Conservation (phyloP, 1,139 yeast genomes). For the Candida tunisiensis region DNA sequence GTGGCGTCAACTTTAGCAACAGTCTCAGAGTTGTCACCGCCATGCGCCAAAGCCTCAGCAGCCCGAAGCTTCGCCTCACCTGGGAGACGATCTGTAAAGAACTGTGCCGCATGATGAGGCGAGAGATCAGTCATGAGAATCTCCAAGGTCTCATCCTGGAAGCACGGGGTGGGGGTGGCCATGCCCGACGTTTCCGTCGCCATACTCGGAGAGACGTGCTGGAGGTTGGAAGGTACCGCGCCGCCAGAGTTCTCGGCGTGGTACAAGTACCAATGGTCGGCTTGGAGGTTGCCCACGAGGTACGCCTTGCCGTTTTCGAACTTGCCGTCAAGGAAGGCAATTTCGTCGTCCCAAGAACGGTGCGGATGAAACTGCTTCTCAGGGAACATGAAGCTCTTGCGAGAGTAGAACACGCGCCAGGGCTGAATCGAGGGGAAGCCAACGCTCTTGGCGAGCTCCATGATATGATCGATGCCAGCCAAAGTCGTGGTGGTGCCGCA, state of each 20-base stretch:
- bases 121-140: slow-evolving; percentile 80
- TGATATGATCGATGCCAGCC: slow-evolving; percentile 52
- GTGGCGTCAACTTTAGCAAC: slow-evolving; percentile 9
- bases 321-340: slow-evolving; percentile 37
- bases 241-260: slow-evolving; percentile 16
- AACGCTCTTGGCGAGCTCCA: slow-evolving; percentile 33
- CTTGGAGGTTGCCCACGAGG: slow-evolving; percentile 63
- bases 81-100: slow-evolving; percentile 43
- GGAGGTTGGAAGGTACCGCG: slow-evolving; percentile 4
- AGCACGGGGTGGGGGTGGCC: too few species aligned
- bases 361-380: slow-evolving; percentile 70
- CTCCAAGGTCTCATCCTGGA: slow-evolving; percentile 86
- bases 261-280: slow-evolving; percentile 86
- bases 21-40: slow-evolving; percentile 1
- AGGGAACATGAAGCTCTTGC: slow-evolving; percentile 90
- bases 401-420: slow-evolving; percentile 68
- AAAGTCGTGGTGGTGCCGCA: slow-evolving; percentile 94
- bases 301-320: slow-evolving; percentile 54
- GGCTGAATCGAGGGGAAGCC: slow-evolving; percentile 25
- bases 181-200: slow-evolving; percentile 1
- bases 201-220: neutral
- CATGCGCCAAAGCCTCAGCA: slow-evolving; percentile 13
- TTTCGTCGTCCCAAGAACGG: slow-evolving; percentile 72
- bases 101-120: slow-evolving; percentile 39
- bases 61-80: slow-evolving; percentile 14